Percentiles rank a stretch among this genome's conserved stretches.
phyloP scores from a whole-genome alignment of 345 rosid genomes.

The Lepidium aucheri region DNA sequence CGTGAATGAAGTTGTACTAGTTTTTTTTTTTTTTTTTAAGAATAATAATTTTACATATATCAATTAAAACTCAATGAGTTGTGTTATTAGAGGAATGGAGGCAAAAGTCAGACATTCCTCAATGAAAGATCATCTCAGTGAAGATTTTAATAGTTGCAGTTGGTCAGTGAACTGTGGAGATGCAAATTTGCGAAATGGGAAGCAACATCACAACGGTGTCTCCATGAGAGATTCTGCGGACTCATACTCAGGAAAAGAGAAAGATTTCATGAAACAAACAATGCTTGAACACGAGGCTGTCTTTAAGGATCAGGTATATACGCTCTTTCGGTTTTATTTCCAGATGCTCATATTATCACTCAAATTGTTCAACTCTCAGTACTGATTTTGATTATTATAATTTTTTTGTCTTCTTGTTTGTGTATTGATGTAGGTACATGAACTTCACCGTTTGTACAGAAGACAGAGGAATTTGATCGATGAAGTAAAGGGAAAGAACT shows the following conservation, averaged over 20 bases:
- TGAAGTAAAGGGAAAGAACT: conserved; percentile 35
- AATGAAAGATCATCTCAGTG: conserved; percentile 68
- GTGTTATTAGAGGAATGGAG: conserved; percentile 55
- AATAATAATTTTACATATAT: background rate
- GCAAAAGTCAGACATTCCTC: conserved; percentile 53
- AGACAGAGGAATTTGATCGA: conserved; percentile 53
- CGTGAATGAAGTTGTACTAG: background rate
- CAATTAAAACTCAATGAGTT: background rate
- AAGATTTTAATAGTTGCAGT: conserved; percentile 53
- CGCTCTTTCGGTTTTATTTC: background rate
- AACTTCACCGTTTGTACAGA: conserved; percentile 65
- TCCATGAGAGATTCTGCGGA: conserved; percentile 38
- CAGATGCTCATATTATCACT: background rate
- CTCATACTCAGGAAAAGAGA: conserved; percentile 41
- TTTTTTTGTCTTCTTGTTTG: background rate
- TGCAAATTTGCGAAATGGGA: conserved; percentile 32
- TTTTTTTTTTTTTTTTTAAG: background rate
- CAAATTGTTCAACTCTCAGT: background rate
- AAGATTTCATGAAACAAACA: conserved; percentile 53
- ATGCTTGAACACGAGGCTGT: conserved; percentile 85
- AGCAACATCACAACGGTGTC: conserved; percentile 37
- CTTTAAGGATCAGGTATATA: conserved; percentile 69
- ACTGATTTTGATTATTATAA: background rate
- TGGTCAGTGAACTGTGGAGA: conserved; percentile 51
- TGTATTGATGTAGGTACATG: conserved; percentile 27